Percentiles rank a stretch among this genome's conserved stretches.
These are phyloP conservation scores for Lipomyces japonicus DNA, from an alignment of 805 yeast species.

Conservation along the genomic window DNA sequence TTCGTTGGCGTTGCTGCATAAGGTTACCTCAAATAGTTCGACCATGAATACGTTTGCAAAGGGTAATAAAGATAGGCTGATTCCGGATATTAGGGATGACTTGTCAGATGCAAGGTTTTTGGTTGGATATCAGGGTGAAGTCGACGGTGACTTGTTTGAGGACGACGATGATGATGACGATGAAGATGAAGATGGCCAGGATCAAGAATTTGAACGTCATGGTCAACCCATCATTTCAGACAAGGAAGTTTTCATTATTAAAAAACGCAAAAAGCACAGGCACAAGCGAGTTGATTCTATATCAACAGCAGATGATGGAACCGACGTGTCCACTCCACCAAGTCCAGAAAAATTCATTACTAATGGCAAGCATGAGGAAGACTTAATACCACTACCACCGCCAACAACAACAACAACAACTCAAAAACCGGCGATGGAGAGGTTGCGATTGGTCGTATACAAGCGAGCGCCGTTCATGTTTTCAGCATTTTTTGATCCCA, in stretches of 20 bases:
- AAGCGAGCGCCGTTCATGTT: conserved; percentile 27
- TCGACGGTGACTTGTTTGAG: conserved; percentile 21
- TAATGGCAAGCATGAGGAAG: neutral
- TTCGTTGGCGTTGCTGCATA: conserved; percentile 15
- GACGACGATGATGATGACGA: conserved; percentile 18
- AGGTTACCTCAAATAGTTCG: conserved; percentile 20
- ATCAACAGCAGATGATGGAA: neutral
- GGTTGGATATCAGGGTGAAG: conserved; percentile 23
- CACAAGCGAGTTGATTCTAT: neutral
- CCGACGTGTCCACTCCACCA: neutral
- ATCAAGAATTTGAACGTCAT: neutral
- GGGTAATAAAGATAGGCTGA: neutral
- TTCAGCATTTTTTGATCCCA: conserved; percentile 25
- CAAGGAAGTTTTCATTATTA: conserved; percentile 14
- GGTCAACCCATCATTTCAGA: conserved; percentile 7
- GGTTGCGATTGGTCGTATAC: conserved; percentile 17
- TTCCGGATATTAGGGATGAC: conserved; percentile 18
- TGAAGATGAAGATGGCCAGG: conserved; percentile 5
- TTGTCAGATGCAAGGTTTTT: conserved; percentile 24
- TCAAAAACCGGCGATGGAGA: conserved; percentile 7
- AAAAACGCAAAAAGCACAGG: conserved; percentile 8
- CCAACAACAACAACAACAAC: neutral
- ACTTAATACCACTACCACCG: neutral
- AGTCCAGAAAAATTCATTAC: neutral
- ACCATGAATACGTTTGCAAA: conserved; percentile 6